These are phyloP conservation scores for Ophiostoma himal-ulmi DNA, from an alignment of 2,329 filamentous ascomycete genomes.

Conservation along the genomic window DNA sequence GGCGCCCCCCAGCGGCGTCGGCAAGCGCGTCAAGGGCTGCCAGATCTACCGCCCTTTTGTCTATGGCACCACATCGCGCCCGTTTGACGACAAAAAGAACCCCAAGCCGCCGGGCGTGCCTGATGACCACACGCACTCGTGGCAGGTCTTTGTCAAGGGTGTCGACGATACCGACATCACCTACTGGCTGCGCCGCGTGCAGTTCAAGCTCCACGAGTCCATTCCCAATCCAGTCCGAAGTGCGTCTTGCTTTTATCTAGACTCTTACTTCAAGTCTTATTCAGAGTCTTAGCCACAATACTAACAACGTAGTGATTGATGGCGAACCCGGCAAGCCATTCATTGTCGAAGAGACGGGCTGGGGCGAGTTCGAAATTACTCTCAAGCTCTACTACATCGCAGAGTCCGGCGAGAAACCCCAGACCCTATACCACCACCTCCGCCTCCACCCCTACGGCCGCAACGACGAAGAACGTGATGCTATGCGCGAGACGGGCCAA, in stretches of 20 bases:
- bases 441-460: conserved; percentile 86
- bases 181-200: conserved; percentile 93
- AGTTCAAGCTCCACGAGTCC: conserved; percentile 97
- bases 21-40: conserved; percentile 60
- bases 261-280: too few relatives aligned
- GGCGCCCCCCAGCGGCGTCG: conserved; percentile 53
- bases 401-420: conserved; percentile 84
- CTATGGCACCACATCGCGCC: conserved; percentile 73
- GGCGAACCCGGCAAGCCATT: conserved; percentile 64
- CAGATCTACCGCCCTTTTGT: conserved; percentile 62
- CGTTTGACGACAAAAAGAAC: conserved; percentile 70
- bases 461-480: conserved; percentile 65
- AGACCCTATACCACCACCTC: conserved; percentile 90
- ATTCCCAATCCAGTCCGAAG: conserved; percentile 86
- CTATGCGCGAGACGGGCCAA: conserved; percentile 52
- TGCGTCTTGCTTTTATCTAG: conserved; percentile 32
- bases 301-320: conserved; percentile 53
- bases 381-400: conserved; percentile 90
- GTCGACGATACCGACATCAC: conserved; percentile 85
- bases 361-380: conserved; percentile 96
- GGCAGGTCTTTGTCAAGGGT: conserved; percentile 90
- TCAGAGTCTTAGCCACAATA: neutral
- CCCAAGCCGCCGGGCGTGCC: conserved; percentile 72
- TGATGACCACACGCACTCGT: conserved; percentile 90
- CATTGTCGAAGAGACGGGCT: conserved; percentile 84